phyloP scores from a whole-genome alignment of 192 early-diverging fungal species.

The Coemansia sp. region DNA sequence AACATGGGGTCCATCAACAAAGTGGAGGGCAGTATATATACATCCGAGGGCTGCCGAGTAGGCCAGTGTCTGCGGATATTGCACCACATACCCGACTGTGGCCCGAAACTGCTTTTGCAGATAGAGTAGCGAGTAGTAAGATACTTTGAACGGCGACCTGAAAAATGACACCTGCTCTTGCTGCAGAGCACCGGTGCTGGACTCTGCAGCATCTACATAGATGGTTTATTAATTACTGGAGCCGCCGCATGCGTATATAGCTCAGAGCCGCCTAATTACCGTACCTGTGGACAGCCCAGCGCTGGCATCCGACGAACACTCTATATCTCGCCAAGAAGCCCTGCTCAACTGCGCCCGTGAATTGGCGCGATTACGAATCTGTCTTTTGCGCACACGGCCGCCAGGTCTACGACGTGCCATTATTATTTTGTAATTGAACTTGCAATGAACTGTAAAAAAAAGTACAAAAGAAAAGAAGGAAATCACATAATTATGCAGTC shows the following conservation, averaged over 20 bases:
- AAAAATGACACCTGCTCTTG: conserved; percentile 42
- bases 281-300: too few species aligned
- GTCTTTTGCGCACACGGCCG: conserved; percentile 9
- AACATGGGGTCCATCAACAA: conserved; percentile 36
- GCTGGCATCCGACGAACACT: too few species aligned
- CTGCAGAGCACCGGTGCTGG: not conserved
- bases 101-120: conserved; percentile 18
- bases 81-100: conserved; percentile 23
- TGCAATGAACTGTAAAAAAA: not conserved
- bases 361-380: conserved; percentile 5
- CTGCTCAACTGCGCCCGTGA: conserved; percentile 4
- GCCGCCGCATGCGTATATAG: too few species aligned
- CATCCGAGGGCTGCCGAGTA: conserved; percentile 32
- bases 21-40: conserved; percentile 41
- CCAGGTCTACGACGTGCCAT: conserved; percentile 26
- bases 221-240: too few species aligned
- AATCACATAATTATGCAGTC: conserved; percentile 49
- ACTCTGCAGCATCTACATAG: too few species aligned
- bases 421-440: not conserved
- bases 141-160: conserved; percentile 46
- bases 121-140: conserved; percentile 48
- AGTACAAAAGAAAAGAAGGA: not conserved
- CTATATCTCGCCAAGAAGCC: not conserved
- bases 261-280: too few species aligned
- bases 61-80: conserved; percentile 40